Evolutionary conservation across 805 yeast genomes (phyloP).

Genomic region (Saturnispora besseyi): DNA sequence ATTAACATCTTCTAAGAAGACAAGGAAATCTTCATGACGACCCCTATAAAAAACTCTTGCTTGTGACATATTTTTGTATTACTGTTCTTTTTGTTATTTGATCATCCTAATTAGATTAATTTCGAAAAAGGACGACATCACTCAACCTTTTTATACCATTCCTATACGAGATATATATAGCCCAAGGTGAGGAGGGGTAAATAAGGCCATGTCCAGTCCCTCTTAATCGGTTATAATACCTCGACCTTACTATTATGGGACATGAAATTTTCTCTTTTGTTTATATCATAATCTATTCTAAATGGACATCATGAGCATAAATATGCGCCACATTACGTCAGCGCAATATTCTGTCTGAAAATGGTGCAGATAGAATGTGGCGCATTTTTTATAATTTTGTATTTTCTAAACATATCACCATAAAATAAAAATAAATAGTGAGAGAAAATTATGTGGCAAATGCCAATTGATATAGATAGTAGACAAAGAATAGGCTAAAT

Average conservation of each 20-base stretch:
- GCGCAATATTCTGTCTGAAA: background rate
- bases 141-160: background rate
- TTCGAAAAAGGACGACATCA: no score
- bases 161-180: background rate
- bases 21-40: slow-evolving; percentile 48
- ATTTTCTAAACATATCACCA: background rate
- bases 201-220: no score
- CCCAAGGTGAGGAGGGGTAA: no score
- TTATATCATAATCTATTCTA: no score
- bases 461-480: background rate
- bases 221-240: no score
- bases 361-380: background rate
- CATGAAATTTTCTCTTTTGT: no score
- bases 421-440: background rate
- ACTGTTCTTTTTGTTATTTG: background rate
- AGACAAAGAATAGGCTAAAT: background rate
- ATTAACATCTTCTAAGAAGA: slow-evolving; percentile 50
- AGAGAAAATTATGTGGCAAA: background rate
- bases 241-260: no score
- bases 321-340: background rate
- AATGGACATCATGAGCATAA: no score
- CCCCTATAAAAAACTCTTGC: slow-evolving; percentile 60
- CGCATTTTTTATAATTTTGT: background rate
- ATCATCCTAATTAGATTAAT: no score
- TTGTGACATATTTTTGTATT: slow-evolving; percentile 18